Conservation (phyloP, 768 basidiomycete species). For the Boletus pseudopeckii region DNA sequence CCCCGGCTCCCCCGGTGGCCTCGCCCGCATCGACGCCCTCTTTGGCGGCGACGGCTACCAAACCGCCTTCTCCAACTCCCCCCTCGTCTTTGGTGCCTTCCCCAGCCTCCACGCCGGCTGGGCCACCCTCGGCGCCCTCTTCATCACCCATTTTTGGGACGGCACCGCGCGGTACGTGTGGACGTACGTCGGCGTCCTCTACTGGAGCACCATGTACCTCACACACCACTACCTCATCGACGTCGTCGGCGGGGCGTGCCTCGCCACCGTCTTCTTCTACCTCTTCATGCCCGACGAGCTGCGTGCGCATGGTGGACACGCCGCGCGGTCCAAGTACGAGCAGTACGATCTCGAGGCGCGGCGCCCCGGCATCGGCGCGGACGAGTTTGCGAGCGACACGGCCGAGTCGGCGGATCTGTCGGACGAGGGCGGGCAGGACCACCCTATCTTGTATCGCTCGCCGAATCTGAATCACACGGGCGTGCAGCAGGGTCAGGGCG, state of each 20-base stretch:
- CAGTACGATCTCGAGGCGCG: slow-evolving; percentile 69
- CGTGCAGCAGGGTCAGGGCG: background rate
- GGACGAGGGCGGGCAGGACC: slow-evolving; percentile 61
- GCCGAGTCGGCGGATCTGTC: slow-evolving; percentile 53
- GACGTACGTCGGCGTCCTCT: slow-evolving; percentile 81
- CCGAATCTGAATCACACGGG: slow-evolving; percentile 39
- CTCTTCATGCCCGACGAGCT: slow-evolving; percentile 81
- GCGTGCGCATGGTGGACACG: slow-evolving; percentile 46
- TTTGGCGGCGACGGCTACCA: slow-evolving; percentile 78
- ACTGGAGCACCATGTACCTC: slow-evolving; percentile 99
- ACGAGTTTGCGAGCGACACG: slow-evolving; percentile 33
- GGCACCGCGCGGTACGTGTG: slow-evolving; percentile 64
- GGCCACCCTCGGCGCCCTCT: slow-evolving; percentile 89
- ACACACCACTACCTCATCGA: slow-evolving; percentile 99
- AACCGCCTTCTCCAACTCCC: slow-evolving; percentile 77
- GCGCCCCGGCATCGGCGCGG: slow-evolving; percentile 28
- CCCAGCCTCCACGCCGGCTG: slow-evolving; percentile 90
- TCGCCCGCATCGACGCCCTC: slow-evolving; percentile 86
- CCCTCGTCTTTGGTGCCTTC: slow-evolving; percentile 96
- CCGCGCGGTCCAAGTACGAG: slow-evolving; percentile 59
- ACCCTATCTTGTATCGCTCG: slow-evolving; percentile 64
- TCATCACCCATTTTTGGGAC: slow-evolving; percentile 94
- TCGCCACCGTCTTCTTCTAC: slow-evolving; percentile 87
- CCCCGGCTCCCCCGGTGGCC: slow-evolving; percentile 89
- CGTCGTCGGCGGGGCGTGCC: slow-evolving; percentile 89